phyloP scores from a whole-genome alignment of 2,329 filamentous ascomycete species.

The Ophiosphaerella korrae region DNA sequence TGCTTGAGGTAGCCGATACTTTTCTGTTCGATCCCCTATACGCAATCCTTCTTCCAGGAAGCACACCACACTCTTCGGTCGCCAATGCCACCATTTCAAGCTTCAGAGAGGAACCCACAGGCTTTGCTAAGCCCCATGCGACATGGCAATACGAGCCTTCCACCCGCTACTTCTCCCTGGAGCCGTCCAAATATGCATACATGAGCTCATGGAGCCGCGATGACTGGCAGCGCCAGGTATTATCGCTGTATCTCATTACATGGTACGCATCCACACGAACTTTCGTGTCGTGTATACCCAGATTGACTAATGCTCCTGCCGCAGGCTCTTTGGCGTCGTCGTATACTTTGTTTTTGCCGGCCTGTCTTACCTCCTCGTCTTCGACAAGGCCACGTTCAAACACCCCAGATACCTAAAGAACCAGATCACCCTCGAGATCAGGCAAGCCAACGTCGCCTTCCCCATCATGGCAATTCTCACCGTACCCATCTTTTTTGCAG shows the following conservation, averaged over 20 bases:
- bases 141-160: constrained; percentile 74
- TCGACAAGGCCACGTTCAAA: constrained; percentile 85
- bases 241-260: constrained; percentile 81
- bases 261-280: constrained; percentile 62
- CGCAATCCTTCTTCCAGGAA: constrained; percentile 67
- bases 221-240: constrained; percentile 73
- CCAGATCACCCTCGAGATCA: constrained; percentile 85
- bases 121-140: constrained; percentile 29
- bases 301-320: constrained; percentile 11
- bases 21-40: constrained; percentile 82
- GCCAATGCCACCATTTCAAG: constrained; percentile 64
- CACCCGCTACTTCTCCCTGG: constrained; percentile 69
- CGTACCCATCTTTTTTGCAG: constrained; percentile 77
- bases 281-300: background rate
- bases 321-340: constrained; percentile 83
- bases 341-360: constrained; percentile 85
- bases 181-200: constrained; percentile 78
- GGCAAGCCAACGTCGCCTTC: constrained; percentile 75
- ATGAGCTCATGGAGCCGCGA: constrained; percentile 78
- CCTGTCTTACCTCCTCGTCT: constrained; percentile 85
- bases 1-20: constrained; percentile 83
- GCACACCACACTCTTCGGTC: constrained; percentile 51
- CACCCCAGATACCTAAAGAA: constrained; percentile 97
- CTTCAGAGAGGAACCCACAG: constrained; percentile 46
- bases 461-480: constrained; percentile 84